Percentiles rank a stretch among this genome's conserved stretches.
Conservation (phyloP, 768 basidiomycete genomes). For the Phlebiopsis flavidoalba region DNA sequence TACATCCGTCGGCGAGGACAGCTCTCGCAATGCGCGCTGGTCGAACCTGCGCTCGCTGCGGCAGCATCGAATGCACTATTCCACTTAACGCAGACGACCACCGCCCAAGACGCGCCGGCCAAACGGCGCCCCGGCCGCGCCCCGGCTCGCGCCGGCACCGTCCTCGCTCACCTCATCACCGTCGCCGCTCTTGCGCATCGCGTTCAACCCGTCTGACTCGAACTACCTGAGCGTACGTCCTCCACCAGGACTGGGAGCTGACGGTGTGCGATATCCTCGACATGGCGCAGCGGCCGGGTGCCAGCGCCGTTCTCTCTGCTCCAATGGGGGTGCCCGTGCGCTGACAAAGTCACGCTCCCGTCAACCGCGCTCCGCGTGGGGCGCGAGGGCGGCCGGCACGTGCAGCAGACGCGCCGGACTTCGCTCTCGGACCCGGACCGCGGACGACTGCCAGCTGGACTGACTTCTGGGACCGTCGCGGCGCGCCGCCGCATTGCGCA, state of each 20-base stretch:
- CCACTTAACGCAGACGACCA: conserved; percentile 90
- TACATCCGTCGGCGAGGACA: conserved; percentile 97
- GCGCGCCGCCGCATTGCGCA: conserved; percentile 46
- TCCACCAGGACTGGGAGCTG: conserved; percentile 91
- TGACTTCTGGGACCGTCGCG: conserved; percentile 89
- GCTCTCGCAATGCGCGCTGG: conserved; percentile 88
- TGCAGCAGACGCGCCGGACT: conserved; percentile 62
- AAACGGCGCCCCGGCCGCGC: neutral
- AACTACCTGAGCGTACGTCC: conserved; percentile 98
- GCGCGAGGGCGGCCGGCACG: conserved; percentile 40
- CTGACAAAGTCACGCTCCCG: conserved; percentile 72
- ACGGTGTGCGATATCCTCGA: conserved; percentile 94
- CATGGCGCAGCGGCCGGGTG: conserved; percentile 97
- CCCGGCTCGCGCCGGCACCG: conserved; percentile 44
- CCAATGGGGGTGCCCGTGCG: no score
- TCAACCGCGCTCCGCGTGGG: conserved; percentile 93
- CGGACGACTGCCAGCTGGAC: conserved; percentile 91
- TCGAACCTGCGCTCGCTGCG: conserved; percentile 94
- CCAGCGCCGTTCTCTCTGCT: conserved; percentile 91
- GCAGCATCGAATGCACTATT: conserved; percentile 99
- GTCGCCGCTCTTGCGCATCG: conserved; percentile 81
- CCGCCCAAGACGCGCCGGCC: conserved; percentile 59
- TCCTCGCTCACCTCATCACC: conserved; percentile 66
- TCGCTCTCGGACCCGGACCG: conserved; percentile 89
- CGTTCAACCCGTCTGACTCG: conserved; percentile 86